Conservation (phyloP, 441 rosid species). For the Corymbia calophylla region DNA sequence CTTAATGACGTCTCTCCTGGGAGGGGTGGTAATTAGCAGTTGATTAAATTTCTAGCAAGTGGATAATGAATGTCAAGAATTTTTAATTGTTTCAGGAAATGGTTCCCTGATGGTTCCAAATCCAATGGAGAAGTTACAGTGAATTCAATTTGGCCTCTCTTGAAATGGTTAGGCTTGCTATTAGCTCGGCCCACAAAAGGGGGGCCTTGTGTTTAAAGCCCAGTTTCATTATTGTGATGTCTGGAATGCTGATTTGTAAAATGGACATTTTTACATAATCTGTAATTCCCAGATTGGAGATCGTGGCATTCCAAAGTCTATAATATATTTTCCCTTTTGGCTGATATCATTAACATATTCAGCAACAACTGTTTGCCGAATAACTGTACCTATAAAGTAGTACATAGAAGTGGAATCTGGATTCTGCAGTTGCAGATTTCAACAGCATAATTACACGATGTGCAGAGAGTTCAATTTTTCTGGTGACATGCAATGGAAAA, state of each 20-base stretch:
- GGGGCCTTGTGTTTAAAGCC: not conserved
- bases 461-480: not conserved
- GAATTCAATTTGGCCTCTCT: not conserved
- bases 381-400: not conserved
- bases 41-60: not conserved
- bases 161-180: not conserved
- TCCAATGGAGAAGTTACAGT: not conserved
- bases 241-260: not conserved
- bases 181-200: not conserved
- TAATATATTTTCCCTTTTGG: not conserved
- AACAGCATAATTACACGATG: not conserved
- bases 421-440: not conserved
- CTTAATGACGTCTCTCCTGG: not conserved
- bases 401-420: not conserved
- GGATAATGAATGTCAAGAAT: not conserved
- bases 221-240: not conserved
- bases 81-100: not conserved
- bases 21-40: not conserved
- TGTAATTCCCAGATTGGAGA: not conserved
- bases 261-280: not conserved
- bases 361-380: not conserved
- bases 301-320: not conserved
- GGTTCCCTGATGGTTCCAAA: not conserved
- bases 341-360: not conserved
- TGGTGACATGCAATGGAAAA: not conserved